These are phyloP conservation scores for Penicillium sp. DNA, from an alignment of 2,329 filamentous ascomycete species.

Conservation along the genomic window DNA sequence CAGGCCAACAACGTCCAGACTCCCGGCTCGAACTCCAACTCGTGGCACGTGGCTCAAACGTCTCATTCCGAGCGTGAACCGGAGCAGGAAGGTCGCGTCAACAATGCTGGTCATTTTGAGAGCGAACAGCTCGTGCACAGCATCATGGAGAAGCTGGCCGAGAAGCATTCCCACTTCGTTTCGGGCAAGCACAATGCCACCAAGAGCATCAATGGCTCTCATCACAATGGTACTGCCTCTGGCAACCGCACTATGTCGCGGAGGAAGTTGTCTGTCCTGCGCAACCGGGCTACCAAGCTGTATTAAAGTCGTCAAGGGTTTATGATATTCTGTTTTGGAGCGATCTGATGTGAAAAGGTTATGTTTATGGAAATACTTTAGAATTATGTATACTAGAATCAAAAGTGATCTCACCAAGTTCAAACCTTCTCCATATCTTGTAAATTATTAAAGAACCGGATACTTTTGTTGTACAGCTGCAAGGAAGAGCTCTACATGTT, in stretches of 20 bases:
- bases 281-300: slow-evolving; percentile 11
- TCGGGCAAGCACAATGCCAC: slow-evolving; percentile 17
- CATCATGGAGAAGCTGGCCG: slow-evolving; percentile 18
- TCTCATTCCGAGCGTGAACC: slow-evolving; percentile 14
- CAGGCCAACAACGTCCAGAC: slow-evolving; percentile 15
- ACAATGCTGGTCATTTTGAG: slow-evolving; percentile 20
- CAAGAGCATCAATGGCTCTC: neutral
- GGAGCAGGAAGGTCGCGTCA: slow-evolving; percentile 17
- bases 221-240: slow-evolving; percentile 14
- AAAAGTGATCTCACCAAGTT: neutral
- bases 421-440: neutral
- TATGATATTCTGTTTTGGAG: neutral
- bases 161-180: slow-evolving; percentile 14
- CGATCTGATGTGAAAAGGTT: slow-evolving; percentile 5
- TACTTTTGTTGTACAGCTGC: too few relatives aligned
- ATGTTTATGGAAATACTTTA: slow-evolving; percentile 6
- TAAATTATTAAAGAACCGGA: neutral
- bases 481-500: too few relatives aligned
- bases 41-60: slow-evolving; percentile 14
- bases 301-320: neutral
- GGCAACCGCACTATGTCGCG: slow-evolving; percentile 18
- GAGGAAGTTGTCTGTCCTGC: slow-evolving; percentile 23
- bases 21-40: slow-evolving; percentile 20
- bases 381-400: slow-evolving; percentile 8
- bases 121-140: slow-evolving; percentile 16